Conservation (phyloP, 2,329 filamentous ascomycete genomes). For the Aspergillus sp. region DNA sequence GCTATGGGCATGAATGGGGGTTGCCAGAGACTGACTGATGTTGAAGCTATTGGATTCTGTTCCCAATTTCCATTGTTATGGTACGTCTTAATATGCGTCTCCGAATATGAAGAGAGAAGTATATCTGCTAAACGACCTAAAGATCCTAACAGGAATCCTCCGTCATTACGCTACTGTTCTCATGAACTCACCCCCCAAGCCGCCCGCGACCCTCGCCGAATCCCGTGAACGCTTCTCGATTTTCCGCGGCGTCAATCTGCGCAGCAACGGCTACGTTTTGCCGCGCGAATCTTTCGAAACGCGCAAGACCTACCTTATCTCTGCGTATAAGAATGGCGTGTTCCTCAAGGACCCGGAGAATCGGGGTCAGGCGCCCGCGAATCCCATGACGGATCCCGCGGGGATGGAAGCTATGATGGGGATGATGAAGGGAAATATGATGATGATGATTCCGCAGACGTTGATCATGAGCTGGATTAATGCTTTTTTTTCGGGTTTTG, state of each 20-base stretch:
- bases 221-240: slow-evolving; percentile 76
- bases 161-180: slow-evolving; percentile 95
- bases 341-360: slow-evolving; percentile 85
- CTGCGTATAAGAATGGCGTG: slow-evolving; percentile 73
- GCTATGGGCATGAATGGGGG: slow-evolving; percentile 1
- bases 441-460: slow-evolving; percentile 98
- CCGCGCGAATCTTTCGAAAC: slow-evolving; percentile 67
- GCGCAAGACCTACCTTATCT: slow-evolving; percentile 71
- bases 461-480: slow-evolving; percentile 99
- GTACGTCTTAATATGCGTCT: slow-evolving; percentile 36
- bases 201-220: slow-evolving; percentile 52
- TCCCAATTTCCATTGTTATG: slow-evolving; percentile 97
- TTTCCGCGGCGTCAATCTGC: slow-evolving; percentile 73
- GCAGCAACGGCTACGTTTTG: slow-evolving; percentile 73
- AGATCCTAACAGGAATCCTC: slow-evolving; percentile 87
- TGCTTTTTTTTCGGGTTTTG: slow-evolving; percentile 95
- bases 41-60: slow-evolving; percentile 91
- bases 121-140: slow-evolving; percentile 3
- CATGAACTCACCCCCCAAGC: slow-evolving; percentile 75
- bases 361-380: slow-evolving; percentile 78
- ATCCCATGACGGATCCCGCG: slow-evolving; percentile 89
- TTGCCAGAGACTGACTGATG: slow-evolving; percentile 9
- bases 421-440: slow-evolving; percentile 99
- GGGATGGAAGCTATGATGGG: slow-evolving; percentile 99
- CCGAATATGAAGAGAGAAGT: not conserved